Evolutionary conservation across 2,329 filamentous ascomycete species (phyloP).

Genomic region (Aspergillus ochraceoroseus): DNA sequence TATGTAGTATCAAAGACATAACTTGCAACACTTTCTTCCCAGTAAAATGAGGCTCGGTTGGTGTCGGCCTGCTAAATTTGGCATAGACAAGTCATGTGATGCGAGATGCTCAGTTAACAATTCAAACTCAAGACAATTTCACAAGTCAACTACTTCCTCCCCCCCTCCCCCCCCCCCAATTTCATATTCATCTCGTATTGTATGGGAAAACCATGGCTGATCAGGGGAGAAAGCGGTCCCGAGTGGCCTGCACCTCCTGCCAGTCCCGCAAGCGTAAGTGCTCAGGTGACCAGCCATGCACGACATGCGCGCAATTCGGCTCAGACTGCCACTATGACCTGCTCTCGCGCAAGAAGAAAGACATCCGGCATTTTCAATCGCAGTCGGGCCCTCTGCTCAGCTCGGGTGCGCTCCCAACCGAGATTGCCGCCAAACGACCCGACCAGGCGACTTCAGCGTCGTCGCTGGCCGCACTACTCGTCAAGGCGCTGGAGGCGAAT

Average conservation of each 20-base stretch:
- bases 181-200: not conserved
- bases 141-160: no score
- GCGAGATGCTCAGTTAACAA: no score
- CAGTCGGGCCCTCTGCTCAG: constrained; percentile 16
- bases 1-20: no score
- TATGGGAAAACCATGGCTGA: constrained; percentile 24
- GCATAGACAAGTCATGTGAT: no score
- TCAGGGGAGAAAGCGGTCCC: constrained; percentile 39
- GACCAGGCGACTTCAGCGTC: constrained; percentile 15
- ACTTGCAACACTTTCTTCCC: no score
- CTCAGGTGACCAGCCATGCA: constrained; percentile 51
- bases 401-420: constrained; percentile 5
- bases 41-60: no score
- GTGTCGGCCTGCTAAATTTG: no score
- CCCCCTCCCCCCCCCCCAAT: no score
- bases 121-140: no score
- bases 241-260: constrained; percentile 49
- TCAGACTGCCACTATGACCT: constrained; percentile 50
- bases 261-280: constrained; percentile 55
- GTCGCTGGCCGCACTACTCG: constrained; percentile 23
- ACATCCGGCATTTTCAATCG: constrained; percentile 22
- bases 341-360: constrained; percentile 31
- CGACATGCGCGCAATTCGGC: constrained; percentile 51
- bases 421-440: constrained; percentile 10
- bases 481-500: constrained; percentile 51